Evolutionary conservation across 2,329 filamentous ascomycete genomes (phyloP).

Genomic region (Stagonosporopsis cucurbitacearum): DNA sequence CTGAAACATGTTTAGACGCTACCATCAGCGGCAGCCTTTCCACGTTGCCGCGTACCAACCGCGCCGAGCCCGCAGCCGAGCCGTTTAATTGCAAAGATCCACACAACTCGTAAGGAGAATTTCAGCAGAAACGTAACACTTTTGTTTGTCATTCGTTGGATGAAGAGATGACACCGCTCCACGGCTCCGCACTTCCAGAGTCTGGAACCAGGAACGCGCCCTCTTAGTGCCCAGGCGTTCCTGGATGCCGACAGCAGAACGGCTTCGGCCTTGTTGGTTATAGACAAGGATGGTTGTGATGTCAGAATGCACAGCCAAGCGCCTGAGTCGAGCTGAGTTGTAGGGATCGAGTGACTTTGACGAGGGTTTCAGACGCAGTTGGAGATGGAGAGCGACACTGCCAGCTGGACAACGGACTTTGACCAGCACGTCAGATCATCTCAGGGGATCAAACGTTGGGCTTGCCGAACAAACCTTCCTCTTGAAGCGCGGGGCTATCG

Average conservation of each 20-base stretch:
- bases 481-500: constrained; percentile 12
- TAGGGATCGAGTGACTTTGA: background rate
- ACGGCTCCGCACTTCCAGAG: constrained; percentile 14
- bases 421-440: background rate
- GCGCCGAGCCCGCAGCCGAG: constrained; percentile 18
- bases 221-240: constrained; percentile 7
- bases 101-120: constrained; percentile 10
- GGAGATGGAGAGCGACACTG: background rate
- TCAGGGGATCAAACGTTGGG: constrained; percentile 8
- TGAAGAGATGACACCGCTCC: constrained; percentile 12
- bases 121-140: constrained; percentile 16
- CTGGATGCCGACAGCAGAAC: constrained; percentile 9
- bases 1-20: constrained; percentile 9
- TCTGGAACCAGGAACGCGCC: constrained; percentile 19
- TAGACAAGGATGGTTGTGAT: constrained; percentile 8
- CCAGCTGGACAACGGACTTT: constrained; percentile 9
- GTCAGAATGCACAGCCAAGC: background rate
- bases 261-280: constrained; percentile 5
- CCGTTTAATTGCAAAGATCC: constrained; percentile 14
- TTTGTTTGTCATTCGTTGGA: constrained; percentile 9
- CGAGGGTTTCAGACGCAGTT: background rate
- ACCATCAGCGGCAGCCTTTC: constrained; percentile 13
- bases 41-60: constrained; percentile 20
- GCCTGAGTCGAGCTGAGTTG: background rate
- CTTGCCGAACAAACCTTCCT: constrained; percentile 5